phyloP scores from a whole-genome alignment of 2,329 filamentous ascomycete species.

The Colletotrichum sp. region DNA sequence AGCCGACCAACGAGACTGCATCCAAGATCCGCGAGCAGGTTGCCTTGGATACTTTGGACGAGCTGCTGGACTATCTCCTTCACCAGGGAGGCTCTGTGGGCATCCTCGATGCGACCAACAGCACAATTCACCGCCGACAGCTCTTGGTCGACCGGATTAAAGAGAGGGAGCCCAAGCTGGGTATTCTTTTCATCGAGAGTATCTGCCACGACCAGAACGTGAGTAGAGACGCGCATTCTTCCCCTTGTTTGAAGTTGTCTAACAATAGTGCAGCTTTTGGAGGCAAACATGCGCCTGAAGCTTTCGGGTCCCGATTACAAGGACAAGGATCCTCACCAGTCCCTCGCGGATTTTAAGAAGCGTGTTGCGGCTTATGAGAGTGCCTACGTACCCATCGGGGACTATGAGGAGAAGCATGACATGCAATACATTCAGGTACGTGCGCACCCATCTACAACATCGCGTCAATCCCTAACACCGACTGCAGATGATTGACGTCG shows the following conservation, averaged over 20 bases:
- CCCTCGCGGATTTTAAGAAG: conserved; percentile 89
- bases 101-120: conserved; percentile 97
- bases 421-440: conserved; percentile 87
- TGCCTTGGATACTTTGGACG: conserved; percentile 89
- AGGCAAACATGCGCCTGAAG: conserved; percentile 97
- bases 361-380: conserved; percentile 93
- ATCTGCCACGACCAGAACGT: conserved; percentile 82
- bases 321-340: conserved; percentile 86
- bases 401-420: conserved; percentile 87
- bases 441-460: neutral
- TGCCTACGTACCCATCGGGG: conserved; percentile 87
- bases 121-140: conserved; percentile 84
- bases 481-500: conserved; percentile 90
- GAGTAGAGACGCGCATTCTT: conserved; percentile 21
- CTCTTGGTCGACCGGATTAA: conserved; percentile 85
- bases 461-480: conserved; percentile 27
- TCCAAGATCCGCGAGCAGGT: conserved; percentile 88
- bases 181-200: conserved; percentile 94
- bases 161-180: conserved; percentile 81
- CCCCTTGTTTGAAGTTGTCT: neutral
- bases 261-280: conserved; percentile 66
- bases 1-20: conserved; percentile 84
- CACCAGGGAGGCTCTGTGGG: conserved; percentile 84
- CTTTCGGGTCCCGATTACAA: conserved; percentile 95
- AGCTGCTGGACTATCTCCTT: conserved; percentile 88